A percentile compares a stretch with the other conserved stretches of the same genome.
Conservation (phyloP, 73 alveolate species). For the Symbiodinium pilosum region DNA sequence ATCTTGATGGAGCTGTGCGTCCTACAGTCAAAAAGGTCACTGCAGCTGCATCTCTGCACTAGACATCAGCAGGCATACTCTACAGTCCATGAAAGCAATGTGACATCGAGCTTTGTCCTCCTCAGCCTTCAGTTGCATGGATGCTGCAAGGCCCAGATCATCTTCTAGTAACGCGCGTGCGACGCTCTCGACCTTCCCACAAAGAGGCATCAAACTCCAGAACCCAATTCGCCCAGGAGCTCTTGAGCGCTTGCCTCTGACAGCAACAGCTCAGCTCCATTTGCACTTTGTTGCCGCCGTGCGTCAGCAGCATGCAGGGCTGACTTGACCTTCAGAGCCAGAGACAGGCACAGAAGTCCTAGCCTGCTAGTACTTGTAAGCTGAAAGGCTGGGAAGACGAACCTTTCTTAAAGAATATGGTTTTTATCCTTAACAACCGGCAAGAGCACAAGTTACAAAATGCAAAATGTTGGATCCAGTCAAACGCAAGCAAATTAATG, state of each 20-base stretch:
- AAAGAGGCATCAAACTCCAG: background rate
- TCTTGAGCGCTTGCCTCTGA: slow-evolving; percentile 10
- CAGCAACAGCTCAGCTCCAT: slow-evolving; percentile 70
- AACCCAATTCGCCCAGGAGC: background rate
- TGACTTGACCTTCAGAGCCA: slow-evolving; percentile 67
- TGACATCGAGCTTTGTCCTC: slow-evolving; percentile 29
- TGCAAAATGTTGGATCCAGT: background rate
- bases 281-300: slow-evolving; percentile 2
- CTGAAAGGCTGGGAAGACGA: too few relatives aligned
- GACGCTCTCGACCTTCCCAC: slow-evolving; percentile 38
- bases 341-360: too few relatives aligned
- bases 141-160: slow-evolving; percentile 48
- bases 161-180: slow-evolving; percentile 29
- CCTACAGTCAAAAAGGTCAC: too few relatives aligned
- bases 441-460: background rate
- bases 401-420: too few relatives aligned
- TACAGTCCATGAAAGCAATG: background rate
- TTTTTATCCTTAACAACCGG: too few relatives aligned
- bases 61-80: background rate
- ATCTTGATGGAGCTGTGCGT: slow-evolving; percentile 54
- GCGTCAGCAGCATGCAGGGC: slow-evolving; percentile 80
- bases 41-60: too few relatives aligned
- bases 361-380: too few relatives aligned
- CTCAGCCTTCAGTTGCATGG: slow-evolving; percentile 59
- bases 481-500: background rate